These are phyloP conservation scores for Trichoderma atrobrunneum DNA, from an alignment of 2,329 filamentous ascomycete species.

Conservation along the genomic window DNA sequence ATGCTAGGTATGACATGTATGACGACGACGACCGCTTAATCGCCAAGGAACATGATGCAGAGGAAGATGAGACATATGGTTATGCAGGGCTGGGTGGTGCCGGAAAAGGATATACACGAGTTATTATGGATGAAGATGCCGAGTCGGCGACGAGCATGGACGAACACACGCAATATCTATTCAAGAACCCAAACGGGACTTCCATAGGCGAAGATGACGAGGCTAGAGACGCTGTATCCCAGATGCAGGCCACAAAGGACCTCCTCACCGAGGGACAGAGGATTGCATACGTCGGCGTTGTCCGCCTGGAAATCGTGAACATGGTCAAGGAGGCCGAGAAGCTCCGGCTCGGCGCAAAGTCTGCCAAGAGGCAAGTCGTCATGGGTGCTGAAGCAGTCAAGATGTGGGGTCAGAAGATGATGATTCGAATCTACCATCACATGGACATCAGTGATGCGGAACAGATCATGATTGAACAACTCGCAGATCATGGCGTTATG, in stretches of 20 bases:
- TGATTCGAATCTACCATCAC: conserved; percentile 88
- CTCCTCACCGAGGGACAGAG: conserved; percentile 92
- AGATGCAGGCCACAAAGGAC: conserved; percentile 95
- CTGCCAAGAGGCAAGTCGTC: conserved; percentile 68
- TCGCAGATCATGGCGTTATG: conserved; percentile 86
- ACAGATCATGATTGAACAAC: conserved; percentile 98
- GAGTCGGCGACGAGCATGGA: conserved; percentile 95
- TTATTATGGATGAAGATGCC: conserved; percentile 92
- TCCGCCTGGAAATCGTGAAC: conserved; percentile 73
- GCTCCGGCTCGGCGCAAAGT: conserved; percentile 58
- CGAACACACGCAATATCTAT: conserved; percentile 93
- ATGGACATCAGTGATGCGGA: conserved; percentile 94
- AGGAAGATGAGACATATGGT: conserved; percentile 62
- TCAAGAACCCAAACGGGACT: conserved; percentile 67
- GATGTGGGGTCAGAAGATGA: conserved; percentile 99
- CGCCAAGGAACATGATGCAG: conserved; percentile 73
- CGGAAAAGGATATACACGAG: conserved; percentile 90
- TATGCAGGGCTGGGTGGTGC: conserved; percentile 82
- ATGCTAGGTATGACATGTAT: conserved; percentile 91
- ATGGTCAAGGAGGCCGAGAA: conserved; percentile 69
- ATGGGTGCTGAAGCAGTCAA: conserved; percentile 73
- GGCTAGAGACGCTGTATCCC: conserved; percentile 77
- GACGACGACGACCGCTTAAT: conserved; percentile 88
- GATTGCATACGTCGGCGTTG: conserved; percentile 92
- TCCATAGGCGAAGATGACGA: conserved; percentile 69